Conservation (phyloP, 1,284 basidiomycete species). For the Xanthoconium separans region DNA sequence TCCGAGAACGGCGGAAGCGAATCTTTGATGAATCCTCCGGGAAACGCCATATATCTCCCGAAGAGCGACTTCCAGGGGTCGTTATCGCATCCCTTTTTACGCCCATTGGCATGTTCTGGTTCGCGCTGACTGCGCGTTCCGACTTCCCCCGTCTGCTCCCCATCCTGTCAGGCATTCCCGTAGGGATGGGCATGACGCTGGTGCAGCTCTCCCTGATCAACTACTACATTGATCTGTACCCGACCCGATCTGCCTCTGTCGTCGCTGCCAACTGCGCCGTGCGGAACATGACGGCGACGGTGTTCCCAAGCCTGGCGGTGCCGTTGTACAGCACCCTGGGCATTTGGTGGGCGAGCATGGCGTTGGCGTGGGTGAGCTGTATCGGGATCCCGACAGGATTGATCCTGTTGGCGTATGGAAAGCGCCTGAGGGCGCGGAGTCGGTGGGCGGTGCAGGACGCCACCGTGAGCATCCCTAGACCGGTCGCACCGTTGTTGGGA, state of each 20-base stretch:
- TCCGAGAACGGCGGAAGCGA: conserved; percentile 14
- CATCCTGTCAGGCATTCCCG: conserved; percentile 23
- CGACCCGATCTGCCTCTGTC: conserved; percentile 27
- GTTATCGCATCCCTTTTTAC: conserved; percentile 24
- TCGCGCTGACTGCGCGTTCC: conserved; percentile 20
- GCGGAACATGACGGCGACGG: conserved; percentile 20
- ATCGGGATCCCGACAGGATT: conserved; percentile 22
- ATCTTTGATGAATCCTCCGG: conserved; percentile 12
- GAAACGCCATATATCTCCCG: conserved; percentile 23
- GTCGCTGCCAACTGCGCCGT: conserved; percentile 29
- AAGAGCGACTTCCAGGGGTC: conserved; percentile 29
- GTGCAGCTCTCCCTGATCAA: conserved; percentile 27
- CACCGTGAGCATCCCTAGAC: not conserved
- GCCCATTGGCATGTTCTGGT: conserved; percentile 29
- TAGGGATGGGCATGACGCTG: conserved; percentile 30
- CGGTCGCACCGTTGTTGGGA: conserved; percentile 8
- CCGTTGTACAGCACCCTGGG: conserved; percentile 23
- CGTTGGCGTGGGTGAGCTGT: conserved; percentile 25
- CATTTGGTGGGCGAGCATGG: conserved; percentile 17
- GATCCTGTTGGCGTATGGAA: conserved; percentile 23
- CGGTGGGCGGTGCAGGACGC: conserved; percentile 27
- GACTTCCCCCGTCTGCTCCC: conserved; percentile 10
- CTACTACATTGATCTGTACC: conserved; percentile 32
- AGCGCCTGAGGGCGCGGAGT: conserved; percentile 20
- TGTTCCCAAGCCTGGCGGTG: conserved; percentile 27